These are phyloP conservation scores for Orbilia blumenaviensis DNA, from an alignment of 2,329 filamentous ascomycete species.

Conservation along the genomic window DNA sequence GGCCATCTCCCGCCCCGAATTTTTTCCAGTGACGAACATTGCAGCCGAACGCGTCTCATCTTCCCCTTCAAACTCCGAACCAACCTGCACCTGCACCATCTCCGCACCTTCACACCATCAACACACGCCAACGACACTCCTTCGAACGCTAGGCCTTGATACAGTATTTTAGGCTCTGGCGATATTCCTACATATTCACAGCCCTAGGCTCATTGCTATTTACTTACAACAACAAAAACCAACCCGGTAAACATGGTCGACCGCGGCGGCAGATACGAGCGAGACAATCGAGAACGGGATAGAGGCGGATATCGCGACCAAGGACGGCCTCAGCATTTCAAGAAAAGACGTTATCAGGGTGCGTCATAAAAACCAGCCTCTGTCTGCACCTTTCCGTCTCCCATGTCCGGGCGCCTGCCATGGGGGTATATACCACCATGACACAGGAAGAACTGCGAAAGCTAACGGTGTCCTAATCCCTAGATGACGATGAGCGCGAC, in stretches of 20 bases:
- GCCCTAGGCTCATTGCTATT: neutral
- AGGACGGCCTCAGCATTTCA: slow-evolving; percentile 48
- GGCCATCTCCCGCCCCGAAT: slow-evolving; percentile 49
- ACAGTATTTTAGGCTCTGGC: neutral
- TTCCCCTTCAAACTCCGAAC: neutral
- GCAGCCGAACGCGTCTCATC: slow-evolving; percentile 49
- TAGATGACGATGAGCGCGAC: slow-evolving; percentile 70
- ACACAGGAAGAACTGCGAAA: neutral
- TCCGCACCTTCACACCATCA: slow-evolving; percentile 5
- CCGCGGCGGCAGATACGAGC: slow-evolving; percentile 50
- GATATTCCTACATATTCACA: neutral
- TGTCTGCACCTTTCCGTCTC: neutral
- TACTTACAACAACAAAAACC: neutral
- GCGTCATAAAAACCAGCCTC: slow-evolving; percentile 12
- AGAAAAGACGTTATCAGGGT: slow-evolving; percentile 53
- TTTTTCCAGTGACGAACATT: slow-evolving; percentile 40
- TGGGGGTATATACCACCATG: neutral
- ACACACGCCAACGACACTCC: neutral
- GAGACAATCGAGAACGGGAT: slow-evolving; percentile 44
- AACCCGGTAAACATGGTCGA: slow-evolving; percentile 40
- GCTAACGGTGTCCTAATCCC: slow-evolving; percentile 8
- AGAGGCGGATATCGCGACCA: slow-evolving; percentile 46
- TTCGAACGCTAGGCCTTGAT: neutral
- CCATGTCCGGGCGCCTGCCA: no score
- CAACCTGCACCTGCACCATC: slow-evolving; percentile 2